These are phyloP conservation scores for Raphanus raphanistrum DNA, from an alignment of 345 rosid species.

Conservation along the genomic window DNA sequence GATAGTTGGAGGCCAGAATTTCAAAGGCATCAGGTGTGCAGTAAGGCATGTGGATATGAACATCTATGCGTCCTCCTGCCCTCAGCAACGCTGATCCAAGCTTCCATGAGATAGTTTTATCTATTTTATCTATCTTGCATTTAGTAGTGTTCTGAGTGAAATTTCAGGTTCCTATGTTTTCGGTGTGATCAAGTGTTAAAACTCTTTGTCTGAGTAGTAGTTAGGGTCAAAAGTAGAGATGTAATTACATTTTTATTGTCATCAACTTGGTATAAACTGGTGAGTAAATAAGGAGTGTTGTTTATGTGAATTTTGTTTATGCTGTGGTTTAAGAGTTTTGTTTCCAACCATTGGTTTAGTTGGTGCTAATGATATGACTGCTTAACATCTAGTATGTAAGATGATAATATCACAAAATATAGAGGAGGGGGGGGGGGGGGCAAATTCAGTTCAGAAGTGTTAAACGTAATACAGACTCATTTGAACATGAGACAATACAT, in stretches of 20 bases:
- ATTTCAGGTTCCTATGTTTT: slow-evolving; percentile 22
- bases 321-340: background rate
- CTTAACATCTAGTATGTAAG: background rate
- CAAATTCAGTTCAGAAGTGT: background rate
- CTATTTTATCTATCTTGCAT: too few species aligned
- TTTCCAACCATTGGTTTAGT: background rate
- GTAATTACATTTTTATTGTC: slow-evolving; percentile 14
- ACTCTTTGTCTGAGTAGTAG: slow-evolving; percentile 29
- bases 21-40: too few species aligned
- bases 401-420: background rate
- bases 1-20: too few species aligned
- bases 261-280: too few species aligned
- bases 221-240: slow-evolving; percentile 19
- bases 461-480: background rate
- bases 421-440: background rate
- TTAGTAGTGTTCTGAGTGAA: slow-evolving; percentile 27
- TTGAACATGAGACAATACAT: background rate
- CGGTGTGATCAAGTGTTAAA: slow-evolving; percentile 14
- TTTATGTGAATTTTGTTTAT: slow-evolving; percentile 6
- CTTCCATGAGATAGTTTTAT: too few species aligned
- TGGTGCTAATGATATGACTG: background rate
- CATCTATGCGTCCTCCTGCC: too few species aligned
- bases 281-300: too few species aligned
- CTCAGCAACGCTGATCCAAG: too few species aligned
- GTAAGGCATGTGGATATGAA: too few species aligned